Evolutionary conservation across 163 green algal genomes (phyloP).

Genomic region (Scenedesmus sp.): DNA sequence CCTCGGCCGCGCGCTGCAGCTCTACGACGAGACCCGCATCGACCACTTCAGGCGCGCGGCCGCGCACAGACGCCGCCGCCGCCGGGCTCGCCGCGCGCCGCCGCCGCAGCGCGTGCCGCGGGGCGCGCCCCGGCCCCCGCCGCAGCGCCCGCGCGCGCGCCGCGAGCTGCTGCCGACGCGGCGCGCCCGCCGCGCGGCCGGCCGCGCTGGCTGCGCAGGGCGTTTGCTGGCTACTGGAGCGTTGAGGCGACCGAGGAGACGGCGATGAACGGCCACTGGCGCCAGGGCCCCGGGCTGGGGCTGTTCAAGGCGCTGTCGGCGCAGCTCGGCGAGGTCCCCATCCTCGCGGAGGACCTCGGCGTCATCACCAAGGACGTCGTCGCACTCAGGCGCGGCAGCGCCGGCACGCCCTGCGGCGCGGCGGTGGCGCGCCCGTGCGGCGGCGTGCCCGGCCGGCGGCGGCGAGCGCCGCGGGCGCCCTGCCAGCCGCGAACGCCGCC

Average conservation of each 20-base stretch:
- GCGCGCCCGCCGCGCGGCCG: too few species aligned
- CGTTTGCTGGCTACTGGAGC: slow-evolving; percentile 88
- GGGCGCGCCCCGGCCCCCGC: too few species aligned
- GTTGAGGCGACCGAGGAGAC: slow-evolving; percentile 88
- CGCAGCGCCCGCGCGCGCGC: too few species aligned
- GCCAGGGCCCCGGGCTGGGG: slow-evolving; percentile 81
- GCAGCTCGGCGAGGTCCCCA: slow-evolving; percentile 75
- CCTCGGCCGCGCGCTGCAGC: slow-evolving; percentile 81
- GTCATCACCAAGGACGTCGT: slow-evolving; percentile 97
- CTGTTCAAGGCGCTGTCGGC: slow-evolving; percentile 86
- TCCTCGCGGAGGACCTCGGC: slow-evolving; percentile 97
- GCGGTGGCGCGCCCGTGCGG: not conserved
- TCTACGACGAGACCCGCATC: slow-evolving; percentile 97
- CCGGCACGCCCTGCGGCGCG: not conserved
- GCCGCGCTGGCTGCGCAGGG: too few species aligned
- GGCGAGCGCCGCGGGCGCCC: too few species aligned
- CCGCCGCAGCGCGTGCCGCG: too few species aligned
- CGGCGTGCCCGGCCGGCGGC: too few species aligned
- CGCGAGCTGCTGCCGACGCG: too few species aligned
- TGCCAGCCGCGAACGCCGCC: too few species aligned
- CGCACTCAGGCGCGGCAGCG: slow-evolving; percentile 65
- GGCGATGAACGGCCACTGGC: slow-evolving; percentile 92
- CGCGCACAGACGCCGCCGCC: too few species aligned
- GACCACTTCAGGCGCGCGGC: slow-evolving; percentile 92
- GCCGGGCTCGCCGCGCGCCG: too few species aligned